Base-by-base conservation (phyloP, 2,329 filamentous ascomycete genomes). In the Pseudogymnoascus sp. region DNA sequence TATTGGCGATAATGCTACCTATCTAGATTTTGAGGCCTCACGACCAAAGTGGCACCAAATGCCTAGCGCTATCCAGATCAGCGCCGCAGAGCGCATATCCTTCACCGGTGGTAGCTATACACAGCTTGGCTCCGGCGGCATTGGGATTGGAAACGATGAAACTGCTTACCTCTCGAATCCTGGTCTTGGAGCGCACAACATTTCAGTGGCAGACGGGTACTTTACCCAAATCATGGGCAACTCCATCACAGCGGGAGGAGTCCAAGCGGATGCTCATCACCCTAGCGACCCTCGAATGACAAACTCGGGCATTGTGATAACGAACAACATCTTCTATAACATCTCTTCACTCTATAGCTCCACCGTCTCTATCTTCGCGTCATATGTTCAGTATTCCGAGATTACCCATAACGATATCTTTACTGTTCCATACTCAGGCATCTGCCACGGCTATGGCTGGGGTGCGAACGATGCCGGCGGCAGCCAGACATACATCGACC, bases 401-500 rank as follows among this genome's bases (percentile, higher is more conserved):
- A 60, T 60, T 13, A 37, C 31, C 25, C 35, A 31, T 35, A 60
- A 60, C 25, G 35, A 31, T 18, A 18, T 60, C 9, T 35, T 18
- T n/a, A 40, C 31, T 4, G 37, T 36, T 13, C 58, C 58, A 5
- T 60, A 60, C 35, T 35, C 27, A 29, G 58, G 27, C 13, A 60
- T 60, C 15, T 60, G 58, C 35, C 37, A 35, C 35, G 58, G 58
- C n/a, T 60, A 36, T 40, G 58, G 58, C 15, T 60, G 58, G 58
- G 58, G 58, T 12, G 6, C 27, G n/a, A 60, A 60, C 31, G 58
- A 60, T 27, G 7, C 35, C 12, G 58, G 58, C 25, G 58, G 58
- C 58, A 60, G 27, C 25, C 25, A 29, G 31, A 21, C 5, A 27
- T 36, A 36, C 15, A 36, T 13, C 13, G 31, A 31, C 15, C 15